phyloP scores from a whole-genome alignment of 192 early-diverging fungal genomes.

The Rhizophagus sp. region DNA sequence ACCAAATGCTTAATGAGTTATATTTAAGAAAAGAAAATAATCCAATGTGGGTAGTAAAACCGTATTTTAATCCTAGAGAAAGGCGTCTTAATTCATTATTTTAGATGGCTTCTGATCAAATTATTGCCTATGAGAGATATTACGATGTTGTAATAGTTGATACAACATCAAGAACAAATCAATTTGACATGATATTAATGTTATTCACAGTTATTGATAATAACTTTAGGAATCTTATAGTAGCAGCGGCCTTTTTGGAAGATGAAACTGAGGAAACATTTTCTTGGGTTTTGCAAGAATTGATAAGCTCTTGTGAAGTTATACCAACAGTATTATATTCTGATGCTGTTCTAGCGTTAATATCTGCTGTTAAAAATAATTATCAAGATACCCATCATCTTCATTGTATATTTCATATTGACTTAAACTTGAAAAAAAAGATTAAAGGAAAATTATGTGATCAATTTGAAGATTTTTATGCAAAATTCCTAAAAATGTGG shows the following conservation, averaged over 20 bases:
- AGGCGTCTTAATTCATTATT: background rate
- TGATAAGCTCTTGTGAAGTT: background rate
- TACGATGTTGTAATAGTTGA: background rate
- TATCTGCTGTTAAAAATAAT: background rate
- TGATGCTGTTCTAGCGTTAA: background rate
- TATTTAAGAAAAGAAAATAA: background rate
- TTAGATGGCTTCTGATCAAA: background rate
- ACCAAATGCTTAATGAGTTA: background rate
- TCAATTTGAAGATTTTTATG: background rate
- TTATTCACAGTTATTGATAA: background rate
- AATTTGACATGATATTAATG: slow-evolving; percentile 3
- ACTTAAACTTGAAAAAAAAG: background rate
- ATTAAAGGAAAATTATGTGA: background rate
- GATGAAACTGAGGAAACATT: background rate
- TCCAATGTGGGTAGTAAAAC: background rate
- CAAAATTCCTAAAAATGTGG: background rate
- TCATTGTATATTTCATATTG: background rate
- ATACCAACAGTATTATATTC: background rate
- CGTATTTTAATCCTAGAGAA: background rate
- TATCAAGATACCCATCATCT: background rate
- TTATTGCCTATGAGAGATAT: background rate
- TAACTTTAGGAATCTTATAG: background rate
- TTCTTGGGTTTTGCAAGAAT: background rate
- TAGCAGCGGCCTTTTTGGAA: background rate
- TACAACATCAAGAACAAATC: background rate